phyloP scores from a whole-genome alignment of 176 grass and related monocot species.

The Zoysia japonica region DNA sequence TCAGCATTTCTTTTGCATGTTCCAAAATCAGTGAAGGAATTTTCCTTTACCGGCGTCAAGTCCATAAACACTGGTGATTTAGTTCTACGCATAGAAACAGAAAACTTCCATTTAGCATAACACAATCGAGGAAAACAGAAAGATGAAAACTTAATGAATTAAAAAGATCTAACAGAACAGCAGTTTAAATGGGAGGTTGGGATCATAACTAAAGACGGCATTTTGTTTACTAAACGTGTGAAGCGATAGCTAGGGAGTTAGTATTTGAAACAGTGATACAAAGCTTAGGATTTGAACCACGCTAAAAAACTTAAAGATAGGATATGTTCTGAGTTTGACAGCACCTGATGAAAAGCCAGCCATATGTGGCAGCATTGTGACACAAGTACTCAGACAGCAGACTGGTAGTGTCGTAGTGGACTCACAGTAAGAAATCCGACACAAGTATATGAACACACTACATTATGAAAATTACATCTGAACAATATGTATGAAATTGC shows the following conservation, averaged over 20 bases:
- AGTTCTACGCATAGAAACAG: conserved; percentile 34
- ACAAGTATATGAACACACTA: background rate
- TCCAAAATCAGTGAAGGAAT: conserved; percentile 36
- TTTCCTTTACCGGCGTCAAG: conserved; percentile 30
- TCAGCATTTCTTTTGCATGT: conserved; percentile 59
- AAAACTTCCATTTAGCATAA: conserved; percentile 15
- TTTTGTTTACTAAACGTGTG: background rate
- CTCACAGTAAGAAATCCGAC: background rate
- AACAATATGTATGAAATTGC: background rate
- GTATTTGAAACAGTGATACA: background rate
- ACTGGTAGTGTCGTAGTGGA: background rate
- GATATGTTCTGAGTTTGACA: background rate
- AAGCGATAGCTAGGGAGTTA: background rate
- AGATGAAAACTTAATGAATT: background rate
- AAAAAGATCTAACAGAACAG: background rate
- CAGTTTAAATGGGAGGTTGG: background rate
- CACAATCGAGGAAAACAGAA: conserved; percentile 10
- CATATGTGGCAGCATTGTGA: conserved; percentile 5
- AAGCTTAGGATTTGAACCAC: background rate
- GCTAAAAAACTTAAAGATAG: background rate
- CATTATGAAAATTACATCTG: background rate
- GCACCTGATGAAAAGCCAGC: background rate
- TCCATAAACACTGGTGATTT: conserved; percentile 44
- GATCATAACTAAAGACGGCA: background rate
- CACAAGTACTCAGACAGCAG: background rate